Evolutionary conservation across 169 alveolate species (phyloP), one percentile per base, ranked within the genome.

Genomic region (Cyclospora cayetanensis): DNA sequence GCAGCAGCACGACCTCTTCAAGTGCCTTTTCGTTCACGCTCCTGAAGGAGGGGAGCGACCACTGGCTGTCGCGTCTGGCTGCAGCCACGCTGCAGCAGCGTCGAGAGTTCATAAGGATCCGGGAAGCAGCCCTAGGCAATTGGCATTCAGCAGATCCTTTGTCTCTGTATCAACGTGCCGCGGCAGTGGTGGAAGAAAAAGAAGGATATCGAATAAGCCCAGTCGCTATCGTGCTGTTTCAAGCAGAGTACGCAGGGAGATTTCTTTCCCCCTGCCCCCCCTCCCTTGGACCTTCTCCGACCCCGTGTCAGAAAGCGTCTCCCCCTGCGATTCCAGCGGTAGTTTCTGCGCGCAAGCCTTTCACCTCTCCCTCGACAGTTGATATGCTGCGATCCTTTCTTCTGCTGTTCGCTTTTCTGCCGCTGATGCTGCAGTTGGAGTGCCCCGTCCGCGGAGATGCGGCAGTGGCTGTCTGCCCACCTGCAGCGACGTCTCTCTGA

Each of bases 51-150:
- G 35, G 18, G 34, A 77, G 72, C 72, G 50, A 35, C 52, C 88
- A 77, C 72, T 77, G 88, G 88, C 42, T 77, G 88, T 70, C 88
- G 5, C 12, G 52, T n/a, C 46, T 77, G 52, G 88, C 88, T 39
- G 12, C 42, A 27, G 88, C 88, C 70, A 42, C 12, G 35, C 12
- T 12, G 42, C 88, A 55, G 25, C 88, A 77, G 43, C 72, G 72
- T 20, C 31, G 4, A 29, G 35, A 66, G 27, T 77, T 77, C 50
- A 11, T 34, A 7, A 37, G 88, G 3, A 15, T 77, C 2, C 15
- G 52, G 12, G 88, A 42, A 46, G 88, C 88, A 11, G 88, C 88
- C 37, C 42, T 31, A 35, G 88, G 88, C 2, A 50, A 77, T 50
- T 43, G 72, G 52, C 42, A 9, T 27, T 77, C 88, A 29, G 88